Base-by-base conservation (phyloP, 1,284 basidiomycete genomes). In the Ceratobasidium papillatum region DNA sequence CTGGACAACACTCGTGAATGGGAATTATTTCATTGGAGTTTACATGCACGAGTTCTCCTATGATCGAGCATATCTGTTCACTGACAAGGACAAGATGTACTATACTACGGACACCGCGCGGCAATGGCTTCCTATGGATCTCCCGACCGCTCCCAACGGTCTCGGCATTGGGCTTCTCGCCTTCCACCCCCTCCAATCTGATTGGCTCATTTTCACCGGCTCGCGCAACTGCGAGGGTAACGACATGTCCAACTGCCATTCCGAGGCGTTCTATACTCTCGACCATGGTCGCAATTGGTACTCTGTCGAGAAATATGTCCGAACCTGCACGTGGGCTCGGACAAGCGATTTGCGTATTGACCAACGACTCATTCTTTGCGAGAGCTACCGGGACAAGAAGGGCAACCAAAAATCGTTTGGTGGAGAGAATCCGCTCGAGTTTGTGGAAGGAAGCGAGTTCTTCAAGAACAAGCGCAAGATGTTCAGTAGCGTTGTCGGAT, bases 151-250 rank as follows among this genome's bases (percentile, higher is more conserved):
- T 0, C 92, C 97, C 1, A 99, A 98, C 82, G 85, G 86, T 0
- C 91, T 99, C 78, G 88, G 90, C 19, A 88, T 91, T 1, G 87
- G 89, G 9, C 87, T 94, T 19, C 83, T 99, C 30, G 91, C 91
- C 76, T 99, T 98, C 89, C 96, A 99, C 78, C 94, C 96, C 0
- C 84, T 83, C 22, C 83, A 87, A 25, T 88, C 93, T 1, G 96
- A 99, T 79, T 90, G 87, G 84, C 84, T 99, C 51, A 95, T 99
- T 78, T 99, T 94, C 93, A 91, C 90, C 0, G 97, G 97, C 0
- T 88, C 91, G 74, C 83, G 82, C 41, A 89, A 89, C 63, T 98
- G 96, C 80, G 82, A 84, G 0, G 80, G 80, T 0, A 80, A 76
- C 25, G 80, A 80, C 0, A 80, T 62, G 5, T 65, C 82, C 51